A percentile compares a stretch with the other conserved stretches of the same genome.
Conservation (phyloP, 352 stramenopile species). For the Phytophthora multivora region DNA sequence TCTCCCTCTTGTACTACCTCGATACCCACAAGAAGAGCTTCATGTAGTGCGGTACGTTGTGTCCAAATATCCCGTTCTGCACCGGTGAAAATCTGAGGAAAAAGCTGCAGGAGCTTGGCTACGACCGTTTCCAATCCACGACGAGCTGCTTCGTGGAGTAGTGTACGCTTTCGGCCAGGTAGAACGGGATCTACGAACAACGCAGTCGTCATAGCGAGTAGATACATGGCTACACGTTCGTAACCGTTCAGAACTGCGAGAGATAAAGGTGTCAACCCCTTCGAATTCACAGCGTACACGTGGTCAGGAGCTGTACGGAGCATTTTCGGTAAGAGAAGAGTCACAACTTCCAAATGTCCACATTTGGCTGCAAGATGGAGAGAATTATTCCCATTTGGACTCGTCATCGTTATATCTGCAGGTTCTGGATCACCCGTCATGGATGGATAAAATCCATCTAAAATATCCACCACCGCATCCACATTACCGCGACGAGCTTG, state of each 20-base stretch:
- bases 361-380: conserved; percentile 59
- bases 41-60: conserved; percentile 48
- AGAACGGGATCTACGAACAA: conserved; percentile 35
- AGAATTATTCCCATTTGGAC: conserved; percentile 43
- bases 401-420: conserved; percentile 44
- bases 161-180: conserved; percentile 34
- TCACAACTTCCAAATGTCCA: conserved; percentile 56
- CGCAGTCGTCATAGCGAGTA: conserved; percentile 59
- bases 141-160: conserved; percentile 57
- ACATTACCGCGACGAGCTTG: conserved; percentile 58
- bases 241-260: conserved; percentile 53
- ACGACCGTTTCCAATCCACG: conserved; percentile 45
- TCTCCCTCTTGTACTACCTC: conserved; percentile 29
- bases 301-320: conserved; percentile 27
- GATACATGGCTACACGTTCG: conserved; percentile 57
- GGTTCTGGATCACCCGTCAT: conserved; percentile 1
- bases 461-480: conserved; percentile 58
- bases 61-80: conserved; percentile 53
- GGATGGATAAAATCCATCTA: conserved; percentile 53
- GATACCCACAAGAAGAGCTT: conserved; percentile 40
- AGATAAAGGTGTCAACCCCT: conserved; percentile 48
- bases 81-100: conserved; percentile 43
- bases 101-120: conserved; percentile 58
- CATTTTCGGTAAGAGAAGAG: conserved; percentile 52
- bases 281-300: conserved; percentile 47